A percentile compares a stretch with the other conserved stretches of the same genome.
Conservation (phyloP, 2,329 filamentous ascomycete species). For the Xylariomycetidae sp. region DNA sequence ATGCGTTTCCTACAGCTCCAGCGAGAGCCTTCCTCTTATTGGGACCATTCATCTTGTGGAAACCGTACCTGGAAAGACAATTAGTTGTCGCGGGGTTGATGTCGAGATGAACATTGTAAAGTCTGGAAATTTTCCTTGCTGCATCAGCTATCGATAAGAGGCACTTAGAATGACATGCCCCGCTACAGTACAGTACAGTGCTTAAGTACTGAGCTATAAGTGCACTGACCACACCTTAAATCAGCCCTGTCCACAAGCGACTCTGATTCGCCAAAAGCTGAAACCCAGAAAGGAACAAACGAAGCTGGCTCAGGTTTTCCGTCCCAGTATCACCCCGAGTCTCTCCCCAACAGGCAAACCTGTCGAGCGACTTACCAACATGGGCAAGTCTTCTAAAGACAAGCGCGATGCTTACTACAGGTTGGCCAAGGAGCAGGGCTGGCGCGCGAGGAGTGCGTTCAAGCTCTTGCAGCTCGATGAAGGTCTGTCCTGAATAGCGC, state of each 20-base stretch:
- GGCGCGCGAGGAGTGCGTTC: conserved; percentile 93
- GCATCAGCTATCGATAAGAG: no score
- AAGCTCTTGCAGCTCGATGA: conserved; percentile 94
- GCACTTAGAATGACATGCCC: no score
- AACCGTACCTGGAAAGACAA: no score
- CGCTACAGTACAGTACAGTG: no score
- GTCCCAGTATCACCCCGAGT: no score
- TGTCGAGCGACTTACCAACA: conserved; percentile 34
- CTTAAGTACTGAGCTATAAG: background rate
- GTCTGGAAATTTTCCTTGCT: no score
- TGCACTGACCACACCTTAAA: conserved; percentile 27
- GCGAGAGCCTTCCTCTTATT: conserved; percentile 20
- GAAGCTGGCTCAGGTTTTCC: no score
- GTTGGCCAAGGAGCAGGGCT: conserved; percentile 97
- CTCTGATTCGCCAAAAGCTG: conserved; percentile 10
- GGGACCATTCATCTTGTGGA: conserved; percentile 15
- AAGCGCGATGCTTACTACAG: conserved; percentile 98
- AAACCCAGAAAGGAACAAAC: no score
- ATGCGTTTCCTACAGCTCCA: no score
- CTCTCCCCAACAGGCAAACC: no score
- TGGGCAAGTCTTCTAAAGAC: conserved; percentile 98
- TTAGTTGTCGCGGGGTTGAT: no score
- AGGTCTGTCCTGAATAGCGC: conserved; percentile 40
- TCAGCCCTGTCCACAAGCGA: conserved; percentile 17
- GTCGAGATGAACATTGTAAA: no score